Evolutionary conservation across 768 basidiomycete genomes (phyloP).

Genomic region (Sarcomyxa edulis): DNA sequence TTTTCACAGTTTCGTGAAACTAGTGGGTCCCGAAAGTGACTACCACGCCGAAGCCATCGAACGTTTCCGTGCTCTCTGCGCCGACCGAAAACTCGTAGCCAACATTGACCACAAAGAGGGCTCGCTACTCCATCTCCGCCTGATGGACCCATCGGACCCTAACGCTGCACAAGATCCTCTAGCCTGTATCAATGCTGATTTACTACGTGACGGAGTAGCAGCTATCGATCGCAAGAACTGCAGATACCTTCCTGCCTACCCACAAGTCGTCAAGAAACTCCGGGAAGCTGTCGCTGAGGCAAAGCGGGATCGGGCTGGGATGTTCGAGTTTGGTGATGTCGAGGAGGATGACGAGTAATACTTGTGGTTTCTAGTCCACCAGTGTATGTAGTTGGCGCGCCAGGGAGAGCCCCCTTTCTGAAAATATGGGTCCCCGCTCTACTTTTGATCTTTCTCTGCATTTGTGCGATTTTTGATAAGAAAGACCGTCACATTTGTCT

Average conservation of each 20-base stretch:
- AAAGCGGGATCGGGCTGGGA: slow-evolving; percentile 71
- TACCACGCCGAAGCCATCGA: slow-evolving; percentile 83
- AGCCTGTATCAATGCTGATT: slow-evolving; percentile 82
- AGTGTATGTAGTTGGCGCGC: too few species aligned
- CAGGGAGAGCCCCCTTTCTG: too few species aligned
- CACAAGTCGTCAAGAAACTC: slow-evolving; percentile 60
- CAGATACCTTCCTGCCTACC: slow-evolving; percentile 68
- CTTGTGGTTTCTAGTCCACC: too few species aligned
- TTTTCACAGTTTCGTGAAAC: slow-evolving; percentile 82
- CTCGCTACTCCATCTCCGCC: slow-evolving; percentile 73
- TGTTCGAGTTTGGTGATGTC: slow-evolving; percentile 91
- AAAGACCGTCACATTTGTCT: too few species aligned
- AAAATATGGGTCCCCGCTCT: too few species aligned
- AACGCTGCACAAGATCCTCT: slow-evolving; percentile 59
- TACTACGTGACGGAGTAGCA: slow-evolving; percentile 85
- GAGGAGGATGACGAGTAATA: slow-evolving; percentile 90
- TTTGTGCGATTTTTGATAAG: too few species aligned
- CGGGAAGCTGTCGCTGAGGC: slow-evolving; percentile 57
- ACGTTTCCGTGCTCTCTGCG: slow-evolving; percentile 79
- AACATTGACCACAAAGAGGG: slow-evolving; percentile 89
- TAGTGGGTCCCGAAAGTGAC: slow-evolving; percentile 77
- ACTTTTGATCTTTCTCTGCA: too few species aligned
- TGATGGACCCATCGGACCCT: slow-evolving; percentile 86
- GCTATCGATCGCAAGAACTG: slow-evolving; percentile 73
- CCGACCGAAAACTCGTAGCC: slow-evolving; percentile 95